Percentiles rank a stretch among this genome's conserved stretches.
phyloP scores from a whole-genome alignment of 495 filamentous ascomycete genomes.

The Penicillium paradoxum region DNA sequence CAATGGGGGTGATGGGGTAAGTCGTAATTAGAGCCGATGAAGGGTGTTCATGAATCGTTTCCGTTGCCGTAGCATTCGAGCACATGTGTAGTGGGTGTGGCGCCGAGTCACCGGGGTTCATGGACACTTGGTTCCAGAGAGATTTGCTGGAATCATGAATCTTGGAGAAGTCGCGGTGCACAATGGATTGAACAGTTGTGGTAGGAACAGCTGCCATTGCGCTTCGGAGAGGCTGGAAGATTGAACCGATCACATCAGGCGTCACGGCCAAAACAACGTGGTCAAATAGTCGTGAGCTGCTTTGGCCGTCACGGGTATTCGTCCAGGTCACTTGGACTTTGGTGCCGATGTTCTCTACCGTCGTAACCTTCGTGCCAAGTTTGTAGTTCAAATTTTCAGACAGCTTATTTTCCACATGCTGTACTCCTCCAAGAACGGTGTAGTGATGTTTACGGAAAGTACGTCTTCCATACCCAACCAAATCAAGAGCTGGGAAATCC shows the following conservation, averaged over 20 bases:
- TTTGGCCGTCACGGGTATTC: neutral
- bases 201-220: slow-evolving; percentile 40
- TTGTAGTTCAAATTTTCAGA: slow-evolving; percentile 18
- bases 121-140: neutral
- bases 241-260: slow-evolving; percentile 36
- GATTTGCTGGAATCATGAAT: slow-evolving; percentile 6
- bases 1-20: slow-evolving; percentile 27
- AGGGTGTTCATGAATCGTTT: slow-evolving; percentile 34
- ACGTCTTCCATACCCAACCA: slow-evolving; percentile 40
- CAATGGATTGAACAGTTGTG: slow-evolving; percentile 34
- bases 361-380: slow-evolving; percentile 9
- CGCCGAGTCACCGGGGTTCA: neutral
- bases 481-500: slow-evolving; percentile 46
- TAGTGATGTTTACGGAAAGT: slow-evolving; percentile 47
- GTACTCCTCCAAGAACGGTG: slow-evolving; percentile 43
- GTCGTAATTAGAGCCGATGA: slow-evolving; percentile 30
- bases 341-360: slow-evolving; percentile 9
- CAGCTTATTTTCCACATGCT: slow-evolving; percentile 40
- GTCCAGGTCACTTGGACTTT: slow-evolving; percentile 17
- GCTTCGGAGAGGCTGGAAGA: slow-evolving; percentile 38
- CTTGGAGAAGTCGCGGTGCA: slow-evolving; percentile 36
- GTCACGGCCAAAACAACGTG: slow-evolving; percentile 44
- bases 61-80: slow-evolving; percentile 26
- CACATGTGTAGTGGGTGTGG: slow-evolving; percentile 23
- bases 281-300: slow-evolving; percentile 13